Conservation (phyloP, 2,329 filamentous ascomycete species). For the Pseudocercospora crystallina region DNA sequence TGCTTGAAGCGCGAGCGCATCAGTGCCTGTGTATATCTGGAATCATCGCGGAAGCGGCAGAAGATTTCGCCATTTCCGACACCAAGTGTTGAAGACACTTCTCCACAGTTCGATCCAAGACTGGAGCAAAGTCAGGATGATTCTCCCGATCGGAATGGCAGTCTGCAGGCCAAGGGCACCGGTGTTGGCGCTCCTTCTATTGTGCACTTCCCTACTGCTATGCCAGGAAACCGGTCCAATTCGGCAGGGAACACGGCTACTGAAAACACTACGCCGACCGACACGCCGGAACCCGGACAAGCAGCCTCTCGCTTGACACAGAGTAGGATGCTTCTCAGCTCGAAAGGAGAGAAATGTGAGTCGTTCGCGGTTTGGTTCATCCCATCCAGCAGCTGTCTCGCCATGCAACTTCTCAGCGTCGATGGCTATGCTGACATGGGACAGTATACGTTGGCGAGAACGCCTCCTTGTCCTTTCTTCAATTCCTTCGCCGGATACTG, state of each 20-base stretch:
- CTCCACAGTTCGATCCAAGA: slow-evolving; percentile 17
- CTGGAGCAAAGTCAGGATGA: not conserved
- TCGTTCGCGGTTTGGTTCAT: not conserved
- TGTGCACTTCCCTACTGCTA: too few species aligned
- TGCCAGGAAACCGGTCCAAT: too few species aligned
- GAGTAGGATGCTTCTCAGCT: slow-evolving; percentile 52
- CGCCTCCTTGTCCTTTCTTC: slow-evolving; percentile 57
- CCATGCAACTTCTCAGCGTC: too few species aligned
- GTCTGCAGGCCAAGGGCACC: not conserved
- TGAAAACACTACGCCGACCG: slow-evolving; percentile 15
- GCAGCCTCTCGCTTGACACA: slow-evolving; percentile 17
- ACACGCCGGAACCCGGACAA: slow-evolving; percentile 20
- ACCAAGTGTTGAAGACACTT: slow-evolving; percentile 20
- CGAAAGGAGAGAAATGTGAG: slow-evolving; percentile 54
- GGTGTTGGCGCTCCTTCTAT: too few species aligned
- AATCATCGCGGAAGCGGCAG: slow-evolving; percentile 23
- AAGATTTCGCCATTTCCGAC: slow-evolving; percentile 22
- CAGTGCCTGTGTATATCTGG: slow-evolving; percentile 21
- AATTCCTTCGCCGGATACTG: slow-evolving; percentile 51
- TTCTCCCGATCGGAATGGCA: too few species aligned
- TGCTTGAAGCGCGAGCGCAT: slow-evolving; percentile 22
- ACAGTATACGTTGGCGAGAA: slow-evolving; percentile 53
- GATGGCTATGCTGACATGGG: not conserved
- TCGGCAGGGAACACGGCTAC: not conserved
- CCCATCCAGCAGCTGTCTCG: not conserved